Conservation (phyloP, 1,139 yeast species). For the Diutina mesorugosa region DNA sequence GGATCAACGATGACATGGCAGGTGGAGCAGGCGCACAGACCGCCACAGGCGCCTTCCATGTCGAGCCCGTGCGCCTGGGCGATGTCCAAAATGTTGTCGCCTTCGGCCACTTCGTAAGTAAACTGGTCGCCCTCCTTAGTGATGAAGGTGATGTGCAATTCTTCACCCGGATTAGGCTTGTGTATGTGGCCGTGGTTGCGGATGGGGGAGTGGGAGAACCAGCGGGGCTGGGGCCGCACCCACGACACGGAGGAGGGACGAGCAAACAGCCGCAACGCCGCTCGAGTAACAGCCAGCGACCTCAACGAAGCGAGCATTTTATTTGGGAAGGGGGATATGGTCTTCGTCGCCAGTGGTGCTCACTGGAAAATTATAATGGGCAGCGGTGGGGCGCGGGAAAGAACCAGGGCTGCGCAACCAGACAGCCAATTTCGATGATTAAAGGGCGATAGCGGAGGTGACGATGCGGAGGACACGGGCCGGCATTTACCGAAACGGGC, state of each 20-base stretch:
- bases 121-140: constrained; percentile 83
- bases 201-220: not conserved
- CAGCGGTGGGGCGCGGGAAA: not conserved
- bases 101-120: constrained; percentile 79
- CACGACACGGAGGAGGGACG: not conserved
- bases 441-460: no score
- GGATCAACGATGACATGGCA: constrained; percentile 97
- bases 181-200: constrained; percentile 68
- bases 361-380: not conserved
- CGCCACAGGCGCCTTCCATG: constrained; percentile 99
- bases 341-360: not conserved
- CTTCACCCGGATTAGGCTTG: constrained; percentile 90
- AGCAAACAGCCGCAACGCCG: not conserved
- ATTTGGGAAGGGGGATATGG: not conserved
- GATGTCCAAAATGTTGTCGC: constrained; percentile 82
- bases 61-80: constrained; percentile 91
- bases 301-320: not conserved
- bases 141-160: constrained; percentile 77
- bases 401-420: not conserved
- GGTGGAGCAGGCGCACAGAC: constrained; percentile 97
- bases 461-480: not conserved
- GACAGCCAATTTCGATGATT: not conserved
- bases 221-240: not conserved
- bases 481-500: not conserved
- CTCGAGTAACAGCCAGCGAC: not conserved